A percentile compares a stretch with the other conserved stretches of the same genome.
These are phyloP conservation scores for Rickenella mellea DNA, from an alignment of 768 basidiomycete genomes.

Conservation along the genomic window DNA sequence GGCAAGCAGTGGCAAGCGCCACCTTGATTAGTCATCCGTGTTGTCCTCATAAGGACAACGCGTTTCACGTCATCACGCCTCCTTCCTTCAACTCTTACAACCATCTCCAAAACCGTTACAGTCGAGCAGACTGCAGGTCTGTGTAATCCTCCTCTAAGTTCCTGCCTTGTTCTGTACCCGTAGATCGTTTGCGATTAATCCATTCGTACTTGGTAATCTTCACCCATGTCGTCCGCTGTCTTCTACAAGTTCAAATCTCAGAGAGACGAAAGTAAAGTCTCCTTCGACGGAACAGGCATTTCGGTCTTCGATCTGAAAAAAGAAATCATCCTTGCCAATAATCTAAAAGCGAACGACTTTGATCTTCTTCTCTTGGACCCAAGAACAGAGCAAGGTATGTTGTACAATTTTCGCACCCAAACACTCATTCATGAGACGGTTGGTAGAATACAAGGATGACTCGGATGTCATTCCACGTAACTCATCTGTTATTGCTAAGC, in stretches of 20 bases:
- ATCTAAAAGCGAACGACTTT: slow-evolving; percentile 95
- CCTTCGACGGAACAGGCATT: slow-evolving; percentile 97
- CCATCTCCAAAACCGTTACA: too few relatives aligned
- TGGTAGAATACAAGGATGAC: slow-evolving; percentile 84
- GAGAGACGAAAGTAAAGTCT: slow-evolving; percentile 88
- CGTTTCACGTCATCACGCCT: background rate
- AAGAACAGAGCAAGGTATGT: slow-evolving; percentile 79
- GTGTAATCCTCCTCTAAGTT: background rate
- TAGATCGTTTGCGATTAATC: background rate
- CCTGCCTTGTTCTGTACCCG: background rate
- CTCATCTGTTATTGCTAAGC: slow-evolving; percentile 88
- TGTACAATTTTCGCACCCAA: background rate
- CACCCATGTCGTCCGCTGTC: slow-evolving; percentile 79
- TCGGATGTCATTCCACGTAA: slow-evolving; percentile 87
- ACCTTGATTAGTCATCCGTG: too few relatives aligned
- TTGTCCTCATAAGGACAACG: too few relatives aligned
- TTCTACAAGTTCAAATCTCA: slow-evolving; percentile 98
- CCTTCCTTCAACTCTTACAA: background rate
- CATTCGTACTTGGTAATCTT: slow-evolving; percentile 8
- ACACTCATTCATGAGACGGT: background rate
- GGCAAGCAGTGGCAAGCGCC: too few relatives aligned
- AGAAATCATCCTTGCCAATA: slow-evolving; percentile 95
- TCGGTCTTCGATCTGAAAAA: slow-evolving; percentile 98
- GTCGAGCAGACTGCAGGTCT: too few relatives aligned
- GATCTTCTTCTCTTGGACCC: slow-evolving; percentile 83